Base-by-base conservation (phyloP, 129 eudicot genomes). In the Escallonia herrerae region DNA sequence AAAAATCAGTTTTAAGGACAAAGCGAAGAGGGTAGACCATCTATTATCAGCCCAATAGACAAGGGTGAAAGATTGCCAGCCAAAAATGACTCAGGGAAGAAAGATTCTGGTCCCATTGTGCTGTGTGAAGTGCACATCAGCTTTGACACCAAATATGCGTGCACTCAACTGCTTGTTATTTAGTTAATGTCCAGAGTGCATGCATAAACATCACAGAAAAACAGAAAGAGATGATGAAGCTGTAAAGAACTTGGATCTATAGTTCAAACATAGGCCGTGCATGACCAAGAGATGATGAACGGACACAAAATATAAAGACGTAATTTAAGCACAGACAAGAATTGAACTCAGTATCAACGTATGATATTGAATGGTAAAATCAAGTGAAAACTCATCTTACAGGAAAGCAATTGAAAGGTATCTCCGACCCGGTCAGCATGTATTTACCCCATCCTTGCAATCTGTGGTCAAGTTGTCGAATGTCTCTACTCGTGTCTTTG, bases 401-500 rank as follows among this genome's bases (percentile, higher is more conserved):
- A 11, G 6, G 11, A 60, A 43, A 40, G 5, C 47, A 40, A 45
- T 43, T 22, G 10, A 41, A 64, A 53, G 51, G 11, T 4, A 45
- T 59, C 39, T 64, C 72, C 43, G 62, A 68, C 79, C 85, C 74
- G 77, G 40, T 84, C 77, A 94, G 80, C 99, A 94, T 0, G 84
- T 86, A 73, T 86, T 86, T 54, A 94, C 78, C 22, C 97, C 99
- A 77, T 94, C 95, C 81, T 94, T 94, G 86, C 99, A 94, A 65
- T 94, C 97, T 13, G 53, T 75, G 12, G 99, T 89, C 86, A 94
- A 71, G 77, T 94, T 84, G 54, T 94, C 83, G 22, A 94, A 94
- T 6, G 99, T 94, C 79, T 94, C 96, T 15, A 94, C 93, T 62
- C 80, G 81, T 59, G 91, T 86, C 82, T 94, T 94, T 40, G 97